phyloP scores from a whole-genome alignment of 495 filamentous ascomycete genomes.

The Barbatosphaeria neglecta region DNA sequence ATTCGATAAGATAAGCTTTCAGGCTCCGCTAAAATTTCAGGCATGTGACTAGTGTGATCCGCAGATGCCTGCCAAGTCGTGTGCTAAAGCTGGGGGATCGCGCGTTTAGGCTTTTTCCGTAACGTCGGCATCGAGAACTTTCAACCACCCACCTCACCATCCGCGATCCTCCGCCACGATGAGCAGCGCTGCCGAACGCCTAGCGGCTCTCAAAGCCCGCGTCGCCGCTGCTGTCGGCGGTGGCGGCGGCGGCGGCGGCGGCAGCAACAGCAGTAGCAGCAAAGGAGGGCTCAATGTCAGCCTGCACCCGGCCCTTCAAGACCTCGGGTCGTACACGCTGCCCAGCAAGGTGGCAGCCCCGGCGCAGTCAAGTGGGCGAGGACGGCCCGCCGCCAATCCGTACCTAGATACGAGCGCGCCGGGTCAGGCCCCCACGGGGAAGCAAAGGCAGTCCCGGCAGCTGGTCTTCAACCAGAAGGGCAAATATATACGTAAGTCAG shows the following conservation, averaged over 20 bases:
- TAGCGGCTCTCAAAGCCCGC: constrained; percentile 70
- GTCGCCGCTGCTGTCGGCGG: constrained; percentile 62
- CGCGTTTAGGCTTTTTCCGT: too few species aligned
- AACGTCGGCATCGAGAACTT: too few species aligned
- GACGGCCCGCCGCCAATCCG: constrained; percentile 51
- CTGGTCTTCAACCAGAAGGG: constrained; percentile 92
- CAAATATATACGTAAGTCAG: constrained; percentile 65
- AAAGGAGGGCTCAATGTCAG: constrained; percentile 67
- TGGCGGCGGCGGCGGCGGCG: constrained; percentile 43
- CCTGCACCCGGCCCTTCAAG: constrained; percentile 79
- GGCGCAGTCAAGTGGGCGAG: constrained; percentile 27
- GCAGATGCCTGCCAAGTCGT: too few species aligned
- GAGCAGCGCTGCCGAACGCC: constrained; percentile 11
- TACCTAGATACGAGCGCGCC: constrained; percentile 72
- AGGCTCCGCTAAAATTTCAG: neutral
- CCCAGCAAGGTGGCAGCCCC: constrained; percentile 13
- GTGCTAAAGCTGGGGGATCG: too few species aligned
- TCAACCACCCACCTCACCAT: neutral
- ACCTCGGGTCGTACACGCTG: constrained; percentile 49
- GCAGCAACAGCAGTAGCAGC: neutral
- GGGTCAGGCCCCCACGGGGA: constrained; percentile 49
- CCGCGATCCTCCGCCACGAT: neutral
- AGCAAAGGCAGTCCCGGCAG: constrained; percentile 54
- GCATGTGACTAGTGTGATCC: too few species aligned
- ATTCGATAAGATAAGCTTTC: neutral